Evolutionary conservation across 805 yeast species (phyloP).

Genomic region (Candida chauliodis): DNA sequence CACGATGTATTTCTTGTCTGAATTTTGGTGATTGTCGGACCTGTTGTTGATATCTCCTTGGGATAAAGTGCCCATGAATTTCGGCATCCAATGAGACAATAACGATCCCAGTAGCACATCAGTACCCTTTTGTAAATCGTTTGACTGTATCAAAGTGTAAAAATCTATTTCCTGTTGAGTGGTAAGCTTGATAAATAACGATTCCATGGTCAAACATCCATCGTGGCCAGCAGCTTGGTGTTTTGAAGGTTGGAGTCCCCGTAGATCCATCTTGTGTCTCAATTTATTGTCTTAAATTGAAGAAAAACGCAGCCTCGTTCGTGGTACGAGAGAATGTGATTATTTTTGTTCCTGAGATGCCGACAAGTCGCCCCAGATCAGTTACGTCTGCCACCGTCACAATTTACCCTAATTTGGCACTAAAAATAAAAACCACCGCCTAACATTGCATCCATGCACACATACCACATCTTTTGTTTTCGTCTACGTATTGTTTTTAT

Average conservation of each 20-base stretch:
- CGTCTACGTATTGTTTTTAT: neutral
- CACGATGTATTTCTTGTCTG: constrained; percentile 47
- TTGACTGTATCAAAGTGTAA: constrained; percentile 43
- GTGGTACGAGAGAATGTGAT: too few relatives aligned
- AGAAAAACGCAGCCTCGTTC: too few relatives aligned
- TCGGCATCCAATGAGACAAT: constrained; percentile 59
- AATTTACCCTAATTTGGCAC: neutral
- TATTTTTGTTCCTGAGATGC: too few relatives aligned
- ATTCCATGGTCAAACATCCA: constrained; percentile 57
- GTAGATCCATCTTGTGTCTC: neutral
- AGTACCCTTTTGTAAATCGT: constrained; percentile 14
- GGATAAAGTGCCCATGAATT: constrained; percentile 56
- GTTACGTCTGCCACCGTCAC: too few relatives aligned
- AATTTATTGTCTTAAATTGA: neutral
- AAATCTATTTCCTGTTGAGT: constrained; percentile 68
- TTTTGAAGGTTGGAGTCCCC: constrained; percentile 11
- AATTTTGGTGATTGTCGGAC: neutral
- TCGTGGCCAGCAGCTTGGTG: constrained; percentile 94
- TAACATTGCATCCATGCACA: neutral
- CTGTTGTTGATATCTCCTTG: constrained; percentile 30
- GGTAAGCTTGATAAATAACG: constrained; percentile 71
- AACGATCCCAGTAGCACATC: constrained; percentile 26
- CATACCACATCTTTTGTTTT: neutral
- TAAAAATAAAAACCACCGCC: neutral
- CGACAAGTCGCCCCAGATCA: neutral